Base-by-base conservation (phyloP, 495 filamentous ascomycete species). In the Trichoderma parareesei region DNA sequence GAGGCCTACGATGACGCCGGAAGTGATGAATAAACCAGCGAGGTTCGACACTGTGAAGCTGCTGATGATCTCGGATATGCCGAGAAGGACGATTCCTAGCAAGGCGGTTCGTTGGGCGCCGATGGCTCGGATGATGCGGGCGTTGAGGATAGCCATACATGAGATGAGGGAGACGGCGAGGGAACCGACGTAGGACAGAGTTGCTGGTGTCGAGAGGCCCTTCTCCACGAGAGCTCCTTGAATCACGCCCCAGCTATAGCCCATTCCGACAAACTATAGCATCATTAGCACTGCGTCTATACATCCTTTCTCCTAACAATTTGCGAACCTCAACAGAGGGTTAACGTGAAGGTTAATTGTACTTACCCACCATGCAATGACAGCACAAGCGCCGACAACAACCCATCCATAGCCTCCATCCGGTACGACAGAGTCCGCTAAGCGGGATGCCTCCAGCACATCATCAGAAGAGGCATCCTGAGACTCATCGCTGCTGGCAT, bases 381-480 rank as follows among this genome's bases (percentile, higher is more conserved):
- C 66, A 0, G 78, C 77, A 67, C 83, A 85, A 6, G 72, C 80
- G 41, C 67, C 71, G 61, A 87, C 79, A 4, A 87, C 75, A 14
- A 81, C 75, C 85, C 85, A 87, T 53, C 81, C 84, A 62, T 85
- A 82, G n/a, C 84, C 85, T 13, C 84, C 84, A 46, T 87, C 84
- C 4, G 84, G 84, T 35, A 82, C 81, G 61, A 77, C 67, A 0
- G 76, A 72, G 66, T 84, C 82, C 6, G 80, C 80, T 1, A 75
- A 60, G 11, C 78, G 75, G 2, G 80, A 83, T 9, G 80, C 78
- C 46, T 80, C 75, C 70, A 85, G 77, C 0, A 81, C 71, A 11
- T 78, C 74, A 60, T 82, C 79, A 35, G 53, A 37, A 5, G 53
- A 57, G 11, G 53, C 8, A 16, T 10, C 14, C 11, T 33, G 53